phyloP scores from a whole-genome alignment of 2,329 filamentous ascomycete genomes.

The Epichloe sp. region DNA sequence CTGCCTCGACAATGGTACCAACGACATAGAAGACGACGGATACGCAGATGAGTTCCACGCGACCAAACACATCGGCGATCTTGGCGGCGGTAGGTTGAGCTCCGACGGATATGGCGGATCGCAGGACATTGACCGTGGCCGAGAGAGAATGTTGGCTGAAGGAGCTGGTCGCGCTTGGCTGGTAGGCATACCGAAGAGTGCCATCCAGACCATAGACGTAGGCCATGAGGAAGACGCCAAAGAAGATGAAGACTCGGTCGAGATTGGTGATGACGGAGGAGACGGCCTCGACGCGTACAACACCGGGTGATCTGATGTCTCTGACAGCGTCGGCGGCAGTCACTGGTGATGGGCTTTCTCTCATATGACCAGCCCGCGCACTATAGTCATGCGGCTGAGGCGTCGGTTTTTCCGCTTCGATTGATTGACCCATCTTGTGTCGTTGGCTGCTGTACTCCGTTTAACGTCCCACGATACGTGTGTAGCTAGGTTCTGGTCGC shows the following conservation, averaged over 20 bases:
- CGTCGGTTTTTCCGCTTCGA: neutral
- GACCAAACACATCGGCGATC: constrained; percentile 50
- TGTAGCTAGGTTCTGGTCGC: too few relatives aligned
- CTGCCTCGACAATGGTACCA: constrained; percentile 49
- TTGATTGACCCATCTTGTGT: neutral
- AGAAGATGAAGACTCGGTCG: constrained; percentile 45
- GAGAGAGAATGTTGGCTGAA: constrained; percentile 41
- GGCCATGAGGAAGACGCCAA: constrained; percentile 47
- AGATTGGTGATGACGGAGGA: constrained; percentile 33
- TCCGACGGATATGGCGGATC: constrained; percentile 45
- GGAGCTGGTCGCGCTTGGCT: constrained; percentile 38
- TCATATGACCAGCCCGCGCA: neutral
- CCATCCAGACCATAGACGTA: constrained; percentile 52
- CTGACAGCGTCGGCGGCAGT: constrained; percentile 14
- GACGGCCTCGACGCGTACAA: constrained; percentile 46
- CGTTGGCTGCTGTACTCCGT: too few relatives aligned
- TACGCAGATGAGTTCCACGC: constrained; percentile 45
- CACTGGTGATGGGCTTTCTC: neutral
- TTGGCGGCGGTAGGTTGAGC: constrained; percentile 50
- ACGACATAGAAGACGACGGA: constrained; percentile 35
- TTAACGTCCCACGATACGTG: too few relatives aligned
- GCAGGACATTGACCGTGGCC: constrained; percentile 43
- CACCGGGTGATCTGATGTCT: constrained; percentile 34
- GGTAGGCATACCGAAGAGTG: constrained; percentile 40
- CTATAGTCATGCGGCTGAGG: constrained; percentile 4